These are phyloP conservation scores for Rhododendron henanense DNA, from an alignment of 148 eudicot genomes.

Conservation along the genomic window DNA sequence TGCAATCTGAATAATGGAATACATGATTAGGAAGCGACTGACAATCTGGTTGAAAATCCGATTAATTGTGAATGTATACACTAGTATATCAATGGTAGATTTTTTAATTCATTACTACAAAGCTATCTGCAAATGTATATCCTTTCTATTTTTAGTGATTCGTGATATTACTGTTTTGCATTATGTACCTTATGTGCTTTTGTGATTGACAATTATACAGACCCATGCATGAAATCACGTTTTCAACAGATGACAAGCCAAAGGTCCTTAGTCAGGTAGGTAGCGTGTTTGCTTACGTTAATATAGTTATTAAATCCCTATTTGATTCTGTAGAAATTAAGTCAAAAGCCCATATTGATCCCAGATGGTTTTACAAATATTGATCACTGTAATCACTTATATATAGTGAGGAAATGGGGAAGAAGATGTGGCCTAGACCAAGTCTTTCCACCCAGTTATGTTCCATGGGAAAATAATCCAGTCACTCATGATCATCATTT, in stretches of 20 bases:
- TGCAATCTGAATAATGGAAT: too few species aligned
- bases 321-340: background rate
- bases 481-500: background rate
- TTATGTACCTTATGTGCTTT: conserved; percentile 14
- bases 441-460: background rate
- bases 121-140: background rate
- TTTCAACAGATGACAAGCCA: conserved; percentile 84
- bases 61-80: background rate
- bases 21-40: background rate
- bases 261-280: conserved; percentile 85
- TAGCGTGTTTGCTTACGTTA: conserved; percentile 13
- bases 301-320: background rate
- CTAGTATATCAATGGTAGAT: background rate
- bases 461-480: background rate
- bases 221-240: conserved; percentile 85
- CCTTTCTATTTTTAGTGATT: background rate
- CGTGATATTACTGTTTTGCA: background rate
- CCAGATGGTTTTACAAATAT: too few species aligned
- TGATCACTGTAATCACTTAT: too few species aligned
- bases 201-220: conserved; percentile 33
- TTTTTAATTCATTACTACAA: background rate
- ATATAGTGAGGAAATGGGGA: too few species aligned
- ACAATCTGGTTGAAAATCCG: background rate
- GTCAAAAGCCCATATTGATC: too few species aligned
- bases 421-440: too few species aligned